A percentile compares a stretch with the other conserved stretches of the same genome.
These are phyloP conservation scores for Abortiporus biennis DNA, from an alignment of 1,284 basidiomycete genomes.

Conservation along the genomic window DNA sequence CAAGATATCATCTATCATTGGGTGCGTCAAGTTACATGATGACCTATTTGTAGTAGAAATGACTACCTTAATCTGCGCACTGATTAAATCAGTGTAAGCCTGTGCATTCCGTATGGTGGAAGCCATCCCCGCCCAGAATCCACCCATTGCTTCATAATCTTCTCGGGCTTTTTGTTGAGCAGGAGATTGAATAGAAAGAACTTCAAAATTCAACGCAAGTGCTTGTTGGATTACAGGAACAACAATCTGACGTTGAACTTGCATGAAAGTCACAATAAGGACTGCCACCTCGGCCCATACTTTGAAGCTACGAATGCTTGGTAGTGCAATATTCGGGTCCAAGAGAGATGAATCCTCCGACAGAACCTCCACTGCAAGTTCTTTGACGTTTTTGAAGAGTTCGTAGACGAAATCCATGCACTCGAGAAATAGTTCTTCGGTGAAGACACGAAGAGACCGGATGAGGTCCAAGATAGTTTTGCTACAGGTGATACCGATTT, in stretches of 20 bases:
- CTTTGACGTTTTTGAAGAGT: constrained; percentile 73
- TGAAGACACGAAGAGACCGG: constrained; percentile 63
- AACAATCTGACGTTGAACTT: constrained; percentile 69
- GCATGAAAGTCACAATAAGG: constrained; percentile 88
- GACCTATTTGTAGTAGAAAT: neutral
- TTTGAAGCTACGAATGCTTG: constrained; percentile 88
- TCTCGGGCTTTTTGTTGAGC: constrained; percentile 83
- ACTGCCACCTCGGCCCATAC: constrained; percentile 93
- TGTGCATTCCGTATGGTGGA: constrained; percentile 70
- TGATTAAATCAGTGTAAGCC: constrained; percentile 86
- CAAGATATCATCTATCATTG: constrained; percentile 79
- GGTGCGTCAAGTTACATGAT: constrained; percentile 1
- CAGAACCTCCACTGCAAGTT: constrained; percentile 75
- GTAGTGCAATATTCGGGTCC: constrained; percentile 54
- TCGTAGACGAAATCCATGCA: constrained; percentile 79
- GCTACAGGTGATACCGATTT: constrained; percentile 88
- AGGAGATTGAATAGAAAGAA: constrained; percentile 77
- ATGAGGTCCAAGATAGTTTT: constrained; percentile 88
- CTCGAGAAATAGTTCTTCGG: constrained; percentile 75
- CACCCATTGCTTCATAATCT: constrained; percentile 73
- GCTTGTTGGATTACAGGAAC: constrained; percentile 70
- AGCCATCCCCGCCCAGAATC: constrained; percentile 85
- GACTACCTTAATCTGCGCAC: constrained; percentile 86
- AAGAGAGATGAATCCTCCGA: constrained; percentile 51
- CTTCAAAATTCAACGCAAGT: constrained; percentile 71